A percentile compares a stretch with the other conserved stretches of the same genome.
Conservation (phyloP, 192 early-diverging fungal species). For the Mortierella claussenii region DNA sequence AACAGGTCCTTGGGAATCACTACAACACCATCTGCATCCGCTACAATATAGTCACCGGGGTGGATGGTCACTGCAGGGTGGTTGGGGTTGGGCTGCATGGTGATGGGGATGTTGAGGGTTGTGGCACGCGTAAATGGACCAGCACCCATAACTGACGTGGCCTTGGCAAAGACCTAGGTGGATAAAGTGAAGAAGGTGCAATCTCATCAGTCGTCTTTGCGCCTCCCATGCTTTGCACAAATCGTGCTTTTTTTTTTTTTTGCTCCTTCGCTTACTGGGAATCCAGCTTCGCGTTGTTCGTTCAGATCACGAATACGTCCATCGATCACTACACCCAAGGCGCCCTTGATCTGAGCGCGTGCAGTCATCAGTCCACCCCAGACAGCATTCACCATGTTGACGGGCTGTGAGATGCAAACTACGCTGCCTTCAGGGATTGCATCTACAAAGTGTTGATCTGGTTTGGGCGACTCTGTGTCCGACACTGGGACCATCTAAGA, state of each 20-base stretch:
- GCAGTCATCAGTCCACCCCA: conserved; percentile 73
- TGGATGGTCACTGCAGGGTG: conserved; percentile 56
- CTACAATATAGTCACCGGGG: conserved; percentile 66
- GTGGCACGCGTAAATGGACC: conserved; percentile 59
- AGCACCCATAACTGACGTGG: conserved; percentile 60
- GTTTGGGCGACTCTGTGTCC: conserved; percentile 54
- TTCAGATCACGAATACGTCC: conserved; percentile 63
- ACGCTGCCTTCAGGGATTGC: conserved; percentile 56
- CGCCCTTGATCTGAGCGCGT: conserved; percentile 56
- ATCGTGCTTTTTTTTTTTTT: too few relatives aligned
- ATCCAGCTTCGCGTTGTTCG: conserved; percentile 59
- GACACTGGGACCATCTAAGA: conserved; percentile 60
- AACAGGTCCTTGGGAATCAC: conserved; percentile 60
- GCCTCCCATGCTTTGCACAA: too few relatives aligned
- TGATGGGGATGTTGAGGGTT: conserved; percentile 56
- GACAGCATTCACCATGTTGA: conserved; percentile 62
- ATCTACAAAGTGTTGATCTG: conserved; percentile 59
- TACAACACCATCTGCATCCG: conserved; percentile 66
- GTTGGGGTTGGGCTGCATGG: conserved; percentile 53
- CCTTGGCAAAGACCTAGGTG: conserved; percentile 67
- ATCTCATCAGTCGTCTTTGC: too few relatives aligned
- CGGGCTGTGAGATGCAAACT: conserved; percentile 64
- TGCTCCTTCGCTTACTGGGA: conserved; percentile 51
- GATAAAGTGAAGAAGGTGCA: too few relatives aligned
- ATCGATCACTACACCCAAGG: conserved; percentile 66